Evolutionary conservation across 208 protist genomes (phyloP), one percentile per base, ranked within the genome.

Genomic region (Trypanosomatidae sp.): DNA sequence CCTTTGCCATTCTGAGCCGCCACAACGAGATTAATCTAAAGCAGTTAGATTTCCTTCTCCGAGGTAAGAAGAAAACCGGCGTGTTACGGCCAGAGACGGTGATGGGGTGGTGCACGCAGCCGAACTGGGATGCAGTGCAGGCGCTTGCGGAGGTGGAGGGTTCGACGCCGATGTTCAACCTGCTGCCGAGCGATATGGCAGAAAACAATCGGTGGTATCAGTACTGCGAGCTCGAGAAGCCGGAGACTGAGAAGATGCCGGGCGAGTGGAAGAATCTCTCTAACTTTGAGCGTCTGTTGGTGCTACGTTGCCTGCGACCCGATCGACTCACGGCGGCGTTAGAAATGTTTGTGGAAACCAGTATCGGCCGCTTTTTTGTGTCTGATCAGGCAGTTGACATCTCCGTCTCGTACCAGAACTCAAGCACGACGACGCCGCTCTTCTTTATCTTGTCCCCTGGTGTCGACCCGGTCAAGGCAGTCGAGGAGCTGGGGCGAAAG

Each of bases 401-500:
- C 43, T 88, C 90, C 33, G 78, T 95, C 15, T 99, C 98, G 47
- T 99, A 97, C 85, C 79, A 91, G 56, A 98, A 99, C 80, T 96
- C 96, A 17, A 95, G 86, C 62, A 89, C 94, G 4, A 93, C 87
- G 30, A 99, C 98, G 44, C 98, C 98, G 47, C 86, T 99, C 36
- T 99, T 99, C 95, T 99, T 99, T 86, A 99, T 99, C 67, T 91
- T 99, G 52, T 99, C 98, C 7, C 96, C 99, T 62, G 99, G 99
- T 86, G 98, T 99, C 33, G 98, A 99, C 80, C 98, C 99, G 13
- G 91, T 99, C 62, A 95, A 97, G 72, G 84, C 95, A 56, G 90
- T 98, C 41, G 97, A 99, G 77, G 86, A 92, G 62, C 89, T 99
- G 7, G 98, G 98, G 46, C 88, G 92, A 60, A 98, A 98, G 79